A percentile compares a stretch with the other conserved stretches of the same genome.
phyloP scores from a whole-genome alignment of 176 grass and related monocot species.

The Eragrostis nindensis region DNA sequence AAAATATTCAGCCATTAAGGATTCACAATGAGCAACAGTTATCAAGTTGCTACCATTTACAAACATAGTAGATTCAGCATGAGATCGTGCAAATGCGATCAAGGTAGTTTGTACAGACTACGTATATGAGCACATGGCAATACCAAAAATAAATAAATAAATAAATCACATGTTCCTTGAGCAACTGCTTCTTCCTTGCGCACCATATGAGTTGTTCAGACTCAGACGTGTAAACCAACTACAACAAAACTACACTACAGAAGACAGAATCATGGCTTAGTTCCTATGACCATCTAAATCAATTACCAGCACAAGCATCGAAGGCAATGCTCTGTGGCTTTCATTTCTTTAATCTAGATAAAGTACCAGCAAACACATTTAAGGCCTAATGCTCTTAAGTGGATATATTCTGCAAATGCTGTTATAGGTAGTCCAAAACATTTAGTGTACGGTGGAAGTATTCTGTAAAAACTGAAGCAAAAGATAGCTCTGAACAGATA shows the following conservation, averaged over 20 bases:
- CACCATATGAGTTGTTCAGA: too few species aligned
- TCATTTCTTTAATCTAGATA: not conserved
- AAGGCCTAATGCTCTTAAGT: not conserved
- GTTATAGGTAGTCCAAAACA: not conserved
- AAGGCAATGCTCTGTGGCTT: not conserved
- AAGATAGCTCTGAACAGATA: not conserved
- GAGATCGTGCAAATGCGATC: not conserved
- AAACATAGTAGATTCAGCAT: not conserved
- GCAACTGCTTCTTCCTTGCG: not conserved
- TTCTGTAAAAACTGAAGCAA: not conserved
- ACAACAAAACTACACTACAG: not conserved
- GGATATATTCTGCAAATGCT: not conserved
- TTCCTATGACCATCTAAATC: too few species aligned
- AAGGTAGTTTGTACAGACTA: not conserved
- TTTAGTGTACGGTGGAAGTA: not conserved
- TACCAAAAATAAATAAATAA: too few species aligned
- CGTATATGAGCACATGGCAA: not conserved
- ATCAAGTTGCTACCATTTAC: not conserved
- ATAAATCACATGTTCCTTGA: not conserved
- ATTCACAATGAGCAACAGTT: slow-evolving; percentile 30
- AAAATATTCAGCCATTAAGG: slow-evolving; percentile 37
- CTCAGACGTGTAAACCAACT: too few species aligned
- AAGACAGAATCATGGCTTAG: not conserved
- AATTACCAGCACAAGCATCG: not conserved
- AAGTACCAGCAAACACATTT: not conserved